Evolutionary conservation across 805 yeast genomes (phyloP).

Genomic region (Metschnikowia cerradonensis): DNA sequence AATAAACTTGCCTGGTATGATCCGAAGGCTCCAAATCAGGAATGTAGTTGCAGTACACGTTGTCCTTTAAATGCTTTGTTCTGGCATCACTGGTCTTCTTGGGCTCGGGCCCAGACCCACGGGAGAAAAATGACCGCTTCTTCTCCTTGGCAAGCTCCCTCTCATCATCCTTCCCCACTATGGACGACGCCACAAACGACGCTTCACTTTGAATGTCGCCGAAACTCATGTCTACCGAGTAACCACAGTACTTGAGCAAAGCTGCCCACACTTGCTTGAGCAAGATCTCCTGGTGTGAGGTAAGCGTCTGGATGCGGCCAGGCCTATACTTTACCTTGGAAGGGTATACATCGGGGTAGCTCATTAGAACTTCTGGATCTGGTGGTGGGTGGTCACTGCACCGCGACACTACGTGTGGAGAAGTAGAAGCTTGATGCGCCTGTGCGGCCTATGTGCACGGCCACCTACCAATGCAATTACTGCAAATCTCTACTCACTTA

Average conservation of each 20-base stretch:
- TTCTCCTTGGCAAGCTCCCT: conserved; percentile 24
- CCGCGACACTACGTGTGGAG: neutral
- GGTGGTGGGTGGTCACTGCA: neutral
- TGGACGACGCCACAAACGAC: conserved; percentile 30
- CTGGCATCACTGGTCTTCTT: conserved; percentile 22
- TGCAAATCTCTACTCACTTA: no score
- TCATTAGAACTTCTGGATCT: neutral
- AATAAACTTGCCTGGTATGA: conserved; percentile 18
- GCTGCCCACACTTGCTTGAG: conserved; percentile 20
- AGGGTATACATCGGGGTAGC: conserved; percentile 16
- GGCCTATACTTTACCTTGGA: conserved; percentile 26
- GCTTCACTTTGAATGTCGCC: conserved; percentile 28
- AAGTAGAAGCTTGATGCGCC: neutral
- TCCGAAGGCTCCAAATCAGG: conserved; percentile 22
- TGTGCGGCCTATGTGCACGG: neutral
- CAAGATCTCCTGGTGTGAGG: conserved; percentile 17
- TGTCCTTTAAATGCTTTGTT: conserved; percentile 24
- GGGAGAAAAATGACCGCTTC: conserved; percentile 28
- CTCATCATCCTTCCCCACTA: conserved; percentile 14
- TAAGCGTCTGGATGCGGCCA: conserved; percentile 37
- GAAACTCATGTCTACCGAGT: conserved; percentile 27
- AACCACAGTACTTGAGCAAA: conserved; percentile 41
- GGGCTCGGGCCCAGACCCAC: conserved; percentile 11
- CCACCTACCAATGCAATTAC: neutral
- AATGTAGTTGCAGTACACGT: conserved; percentile 24